Conservation (phyloP, 2,329 filamentous ascomycete genomes). For the Fusarium musae region DNA sequence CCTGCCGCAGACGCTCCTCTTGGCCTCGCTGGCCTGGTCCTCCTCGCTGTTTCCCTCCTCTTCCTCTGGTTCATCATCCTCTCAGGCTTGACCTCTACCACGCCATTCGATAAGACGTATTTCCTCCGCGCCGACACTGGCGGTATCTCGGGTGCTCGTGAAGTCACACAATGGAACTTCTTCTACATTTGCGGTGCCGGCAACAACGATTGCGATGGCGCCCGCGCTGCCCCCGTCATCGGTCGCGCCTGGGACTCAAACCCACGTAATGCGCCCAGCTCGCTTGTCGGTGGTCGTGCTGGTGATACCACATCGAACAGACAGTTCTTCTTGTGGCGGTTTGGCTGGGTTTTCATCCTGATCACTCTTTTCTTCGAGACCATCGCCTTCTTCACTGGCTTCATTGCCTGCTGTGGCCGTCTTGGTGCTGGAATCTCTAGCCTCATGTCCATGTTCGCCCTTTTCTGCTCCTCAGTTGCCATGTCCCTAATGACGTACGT, state of each 20-base stretch:
- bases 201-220: conserved; percentile 71
- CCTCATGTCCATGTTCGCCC: conserved; percentile 65
- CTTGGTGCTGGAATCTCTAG: conserved; percentile 75
- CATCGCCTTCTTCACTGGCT: conserved; percentile 72
- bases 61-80: conserved; percentile 71
- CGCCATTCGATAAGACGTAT: conserved; percentile 78
- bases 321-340: conserved; percentile 89
- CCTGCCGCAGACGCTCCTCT: conserved; percentile 52
- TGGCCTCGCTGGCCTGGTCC: conserved; percentile 57
- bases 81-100: conserved; percentile 59
- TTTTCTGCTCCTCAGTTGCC: conserved; percentile 76
- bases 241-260: conserved; percentile 73
- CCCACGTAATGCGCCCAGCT: conserved; percentile 56
- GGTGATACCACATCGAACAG: conserved; percentile 64
- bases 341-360: conserved; percentile 92
- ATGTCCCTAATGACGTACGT: conserved; percentile 81
- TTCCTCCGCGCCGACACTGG: conserved; percentile 85
- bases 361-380: conserved; percentile 84
- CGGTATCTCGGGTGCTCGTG: conserved; percentile 75
- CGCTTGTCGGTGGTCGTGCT: conserved; percentile 63
- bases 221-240: conserved; percentile 73
- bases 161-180: conserved; percentile 86
- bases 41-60: conserved; percentile 63
- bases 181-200: conserved; percentile 81
- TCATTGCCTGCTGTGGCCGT: conserved; percentile 77